Percentiles rank a stretch among this genome's conserved stretches.
These are phyloP conservation scores for Microcera coccophila DNA, from an alignment of 2,329 filamentous ascomycete genomes.

Conservation along the genomic window DNA sequence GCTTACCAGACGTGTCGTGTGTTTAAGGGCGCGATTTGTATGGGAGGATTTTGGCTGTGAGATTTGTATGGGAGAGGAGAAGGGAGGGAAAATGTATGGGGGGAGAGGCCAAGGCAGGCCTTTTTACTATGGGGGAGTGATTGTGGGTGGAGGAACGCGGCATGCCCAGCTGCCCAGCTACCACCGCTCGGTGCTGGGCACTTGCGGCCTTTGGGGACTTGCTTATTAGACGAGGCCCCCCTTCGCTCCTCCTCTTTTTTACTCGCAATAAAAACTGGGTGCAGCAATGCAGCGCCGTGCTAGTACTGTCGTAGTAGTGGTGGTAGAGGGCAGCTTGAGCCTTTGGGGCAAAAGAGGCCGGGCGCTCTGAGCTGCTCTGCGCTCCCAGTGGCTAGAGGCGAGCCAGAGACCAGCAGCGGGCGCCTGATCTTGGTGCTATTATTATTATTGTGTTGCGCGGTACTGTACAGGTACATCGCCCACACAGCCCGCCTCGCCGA, in stretches of 20 bases:
- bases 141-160: constrained; percentile 44
- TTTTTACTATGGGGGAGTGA: constrained; percentile 65
- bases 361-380: constrained; percentile 17
- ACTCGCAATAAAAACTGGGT: constrained; percentile 22
- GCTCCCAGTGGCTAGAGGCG: constrained; percentile 16
- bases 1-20: constrained; percentile 48
- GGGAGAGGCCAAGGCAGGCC: constrained; percentile 49
- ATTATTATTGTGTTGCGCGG: constrained; percentile 20
- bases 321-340: constrained; percentile 9
- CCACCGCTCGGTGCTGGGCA: constrained; percentile 7
- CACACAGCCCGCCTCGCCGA: constrained; percentile 30
- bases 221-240: constrained; percentile 24
- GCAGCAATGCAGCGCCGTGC: constrained; percentile 14
- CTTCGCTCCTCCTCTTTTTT: constrained; percentile 8
- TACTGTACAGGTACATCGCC: constrained; percentile 39
- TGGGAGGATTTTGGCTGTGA: constrained; percentile 51
- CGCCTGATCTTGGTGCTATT: constrained; percentile 23
- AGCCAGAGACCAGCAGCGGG: constrained; percentile 8
- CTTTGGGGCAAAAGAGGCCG: constrained; percentile 18
- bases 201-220: constrained; percentile 7
- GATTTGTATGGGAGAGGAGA: constrained; percentile 61
- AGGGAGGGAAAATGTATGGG: constrained; percentile 53
- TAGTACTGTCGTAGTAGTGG: constrained; percentile 20
- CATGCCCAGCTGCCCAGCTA: constrained; percentile 21
- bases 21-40: constrained; percentile 45